Evolutionary conservation across 331 rosid genomes (phyloP).

Genomic region (Prunus yedoensis): DNA sequence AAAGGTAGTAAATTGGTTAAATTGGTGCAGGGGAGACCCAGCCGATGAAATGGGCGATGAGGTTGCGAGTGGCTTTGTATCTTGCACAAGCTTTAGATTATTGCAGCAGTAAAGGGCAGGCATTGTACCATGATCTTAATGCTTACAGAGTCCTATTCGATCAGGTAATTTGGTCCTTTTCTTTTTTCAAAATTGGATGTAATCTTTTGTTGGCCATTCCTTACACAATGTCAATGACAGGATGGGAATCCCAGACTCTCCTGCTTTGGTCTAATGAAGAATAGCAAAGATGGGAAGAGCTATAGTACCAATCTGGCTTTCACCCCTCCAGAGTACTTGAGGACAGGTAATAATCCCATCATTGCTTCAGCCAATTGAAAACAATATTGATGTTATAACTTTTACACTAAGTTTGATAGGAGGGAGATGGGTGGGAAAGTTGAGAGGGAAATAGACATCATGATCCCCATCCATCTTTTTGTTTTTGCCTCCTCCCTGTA

Average conservation of each 20-base stretch:
- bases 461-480: not conserved
- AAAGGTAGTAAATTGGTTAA: not conserved
- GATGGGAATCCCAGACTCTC: conserved; percentile 83
- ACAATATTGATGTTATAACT: not conserved
- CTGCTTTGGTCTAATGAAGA: conserved; percentile 95
- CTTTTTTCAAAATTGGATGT: conserved; percentile 14
- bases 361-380: not conserved
- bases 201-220: conserved; percentile 17
- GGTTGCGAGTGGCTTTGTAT: conserved; percentile 96
- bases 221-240: conserved; percentile 37
- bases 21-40: conserved; percentile 75
- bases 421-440: not conserved
- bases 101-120: conserved; percentile 83
- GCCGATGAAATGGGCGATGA: conserved; percentile 99
- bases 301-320: conserved; percentile 90
- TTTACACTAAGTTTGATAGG: not conserved
- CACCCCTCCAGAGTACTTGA: conserved; percentile 91
- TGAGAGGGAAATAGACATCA: not conserved
- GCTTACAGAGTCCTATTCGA: conserved; percentile 93
- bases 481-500: not conserved
- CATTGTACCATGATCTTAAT: conserved; percentile 93
- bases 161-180: conserved; percentile 43
- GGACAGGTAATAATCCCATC: conserved; percentile 57
- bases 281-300: conserved; percentile 93
- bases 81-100: conserved; percentile 95